Base-by-base conservation (phyloP, 768 basidiomycete species). In the Calocybe cyanea region DNA sequence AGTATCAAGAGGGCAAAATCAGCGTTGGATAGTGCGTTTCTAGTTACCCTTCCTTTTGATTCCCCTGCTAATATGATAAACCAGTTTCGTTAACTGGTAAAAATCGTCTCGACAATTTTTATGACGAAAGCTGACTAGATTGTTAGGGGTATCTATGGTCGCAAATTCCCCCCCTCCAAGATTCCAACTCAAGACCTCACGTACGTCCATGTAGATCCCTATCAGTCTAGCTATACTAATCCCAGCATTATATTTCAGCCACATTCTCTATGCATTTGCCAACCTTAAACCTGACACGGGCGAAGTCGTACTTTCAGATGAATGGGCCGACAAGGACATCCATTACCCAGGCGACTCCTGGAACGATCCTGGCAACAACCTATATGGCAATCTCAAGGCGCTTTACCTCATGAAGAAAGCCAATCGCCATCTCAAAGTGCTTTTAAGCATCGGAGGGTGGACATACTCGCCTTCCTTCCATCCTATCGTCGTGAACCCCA, bases 281-380 rank as follows among this genome's bases (percentile, higher is more conserved):
- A 90, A 98, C 55, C 65, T 98, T 55, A 81, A 77, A 54, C 67
- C 83, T 15, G 89, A 91, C 48, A 76, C 83, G 0, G 95, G 95
- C 32, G 89, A 91, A 58, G 94, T 97, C 15, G 67, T 79, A 57
- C 66, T 98, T 43, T 94, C 92, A 30, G 96, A 99, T 56, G 63
- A 73, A 2, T 98, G 95, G 95, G 85, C 93, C 0, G 96, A 99
- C 71, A 81, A 94, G 58, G 92, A 98, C 61, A 98, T 98, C 37
- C 96, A 98, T 62, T 94, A 95, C 62, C 83, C 87, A 0, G 89
- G 86, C 7, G 96, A 99, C 65, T 87, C 85, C 3, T 99, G 96
- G 96, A 87, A 93, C 54, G 95, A 98, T 43, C 62, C 61, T 20
- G 93, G 92, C 35, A 84, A 75, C 51, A 96, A 98, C 64, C 78